These are phyloP conservation scores for Metarhizium robertsii DNA, from an alignment of 2,329 filamentous ascomycete species.

Conservation along the genomic window DNA sequence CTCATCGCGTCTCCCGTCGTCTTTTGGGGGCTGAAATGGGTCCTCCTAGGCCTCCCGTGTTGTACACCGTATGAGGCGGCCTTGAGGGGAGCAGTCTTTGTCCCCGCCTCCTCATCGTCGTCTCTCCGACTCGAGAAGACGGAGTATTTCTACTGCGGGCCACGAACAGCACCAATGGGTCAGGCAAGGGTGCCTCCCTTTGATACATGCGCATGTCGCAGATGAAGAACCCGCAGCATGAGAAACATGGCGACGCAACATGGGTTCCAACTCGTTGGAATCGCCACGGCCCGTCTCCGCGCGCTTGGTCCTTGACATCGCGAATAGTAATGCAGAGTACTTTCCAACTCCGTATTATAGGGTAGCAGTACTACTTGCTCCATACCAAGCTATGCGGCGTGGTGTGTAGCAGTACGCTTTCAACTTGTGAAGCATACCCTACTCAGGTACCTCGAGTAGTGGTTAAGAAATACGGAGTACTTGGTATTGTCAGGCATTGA, in stretches of 20 bases:
- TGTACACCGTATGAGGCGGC: no score
- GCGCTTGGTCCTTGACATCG: background rate
- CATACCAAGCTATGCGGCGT: background rate
- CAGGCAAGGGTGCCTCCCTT: background rate
- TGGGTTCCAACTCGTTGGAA: constrained; percentile 4
- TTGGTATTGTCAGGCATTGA: background rate
- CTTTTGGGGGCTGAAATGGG: background rate
- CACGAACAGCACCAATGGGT: no score
- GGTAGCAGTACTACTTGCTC: background rate
- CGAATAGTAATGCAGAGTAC: background rate
- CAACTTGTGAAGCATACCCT: no score
- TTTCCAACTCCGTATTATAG: background rate
- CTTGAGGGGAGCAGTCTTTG: no score
- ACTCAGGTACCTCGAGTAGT: no score
- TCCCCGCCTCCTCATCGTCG: no score
- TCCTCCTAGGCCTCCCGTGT: background rate
- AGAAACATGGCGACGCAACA: constrained; percentile 7
- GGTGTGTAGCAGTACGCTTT: background rate
- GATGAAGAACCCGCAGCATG: constrained; percentile 8
- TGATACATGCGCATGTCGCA: constrained; percentile 8
- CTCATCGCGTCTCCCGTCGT: background rate
- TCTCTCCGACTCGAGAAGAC: no score
- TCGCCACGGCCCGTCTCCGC: constrained; percentile 9
- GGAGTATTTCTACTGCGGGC: no score
- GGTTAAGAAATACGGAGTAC: no score